Evolutionary conservation across 352 stramenopile genomes (phyloP), one percentile per base, ranked within the genome.

Genomic region (Phytopythium boreale): DNA sequence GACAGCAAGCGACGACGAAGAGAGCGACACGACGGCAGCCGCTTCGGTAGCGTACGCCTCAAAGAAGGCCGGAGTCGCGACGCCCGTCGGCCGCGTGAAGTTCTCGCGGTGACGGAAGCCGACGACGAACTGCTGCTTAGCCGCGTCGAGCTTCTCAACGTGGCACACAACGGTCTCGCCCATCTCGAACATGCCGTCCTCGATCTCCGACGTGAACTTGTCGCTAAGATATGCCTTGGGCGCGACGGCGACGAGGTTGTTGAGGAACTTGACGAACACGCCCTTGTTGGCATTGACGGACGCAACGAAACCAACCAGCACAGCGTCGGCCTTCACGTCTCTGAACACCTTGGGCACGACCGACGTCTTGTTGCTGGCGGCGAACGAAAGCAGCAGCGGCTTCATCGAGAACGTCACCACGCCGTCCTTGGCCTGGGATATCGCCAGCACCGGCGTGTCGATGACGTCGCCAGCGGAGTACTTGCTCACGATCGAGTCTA

Each of bases 241-340:
- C 2, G 87, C 84, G 7, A 96, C 67, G 2, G 84, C 86, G 19
- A 90, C 89, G 4, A 95, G 70, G 68, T 95, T 88, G 74, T 95
- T 94, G 43, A 96, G 70, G 59, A 96, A 95, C 58, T 89, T 90
- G 24, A 96, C 82, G 58, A 96, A 96, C 31, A 96, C 87, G 14
- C 88, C 85, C 57, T 88, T 89, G 5, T 75, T 82, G 10, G 72
- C 74, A 46, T 89, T 82, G 50, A 96, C 80, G 4, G 87, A 92
- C 22, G 86, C 82, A 46, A 96, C 86, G 52, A 90, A 92, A 6
- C 88, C 88, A 44, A 95, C 73, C 14, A 96, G 56, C 22, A 89
- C 61, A 34, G 79, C 66, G 17, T 79, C 79, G 27, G 90, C 79
- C 62, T 80, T 73, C 1, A 96, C 76, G 14, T 92, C 72, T 19